Conservation (phyloP, 169 alveolate genomes). For the Cryptosporidium ubiquitum region DNA sequence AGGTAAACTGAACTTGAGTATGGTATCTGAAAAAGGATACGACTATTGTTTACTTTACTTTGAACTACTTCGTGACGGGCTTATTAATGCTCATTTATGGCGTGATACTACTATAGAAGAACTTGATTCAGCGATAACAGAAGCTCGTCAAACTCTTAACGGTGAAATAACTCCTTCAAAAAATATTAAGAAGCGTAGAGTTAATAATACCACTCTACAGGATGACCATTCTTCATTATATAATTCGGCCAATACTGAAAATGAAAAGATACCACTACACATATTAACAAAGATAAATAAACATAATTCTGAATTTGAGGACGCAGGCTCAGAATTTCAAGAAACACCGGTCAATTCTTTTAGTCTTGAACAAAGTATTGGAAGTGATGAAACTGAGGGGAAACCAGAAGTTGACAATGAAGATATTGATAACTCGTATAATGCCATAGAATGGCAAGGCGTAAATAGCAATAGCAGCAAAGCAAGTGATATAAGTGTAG, state of each 20-base stretch:
- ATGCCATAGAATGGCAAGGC: constrained; percentile 35
- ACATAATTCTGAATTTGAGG: constrained; percentile 14
- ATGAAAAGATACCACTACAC: constrained; percentile 48
- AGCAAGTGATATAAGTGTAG: constrained; percentile 22
- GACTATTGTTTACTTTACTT: constrained; percentile 64
- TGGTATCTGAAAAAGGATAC: constrained; percentile 70
- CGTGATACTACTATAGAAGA: constrained; percentile 37
- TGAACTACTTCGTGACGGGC: constrained; percentile 65
- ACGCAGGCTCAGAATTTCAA: constrained; percentile 14
- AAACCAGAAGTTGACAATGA: not conserved
- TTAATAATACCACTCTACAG: not conserved
- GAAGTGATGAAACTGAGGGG: constrained; percentile 27
- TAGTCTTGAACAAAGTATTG: not conserved
- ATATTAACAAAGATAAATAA: constrained; percentile 13
- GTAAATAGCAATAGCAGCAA: constrained; percentile 14
- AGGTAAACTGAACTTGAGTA: constrained; percentile 58
- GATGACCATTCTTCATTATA: constrained; percentile 4
- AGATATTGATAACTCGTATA: constrained; percentile 4
- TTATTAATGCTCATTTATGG: constrained; percentile 50
- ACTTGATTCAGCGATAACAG: not conserved
- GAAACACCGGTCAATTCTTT: constrained; percentile 23
- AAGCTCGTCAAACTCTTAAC: constrained; percentile 41
- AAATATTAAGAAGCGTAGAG: constrained; percentile 14
- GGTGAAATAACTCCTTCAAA: constrained; percentile 54
- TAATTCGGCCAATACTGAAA: not conserved